phyloP scores from a whole-genome alignment of 257 asterid species.

The Solanum medicagineum region DNA sequence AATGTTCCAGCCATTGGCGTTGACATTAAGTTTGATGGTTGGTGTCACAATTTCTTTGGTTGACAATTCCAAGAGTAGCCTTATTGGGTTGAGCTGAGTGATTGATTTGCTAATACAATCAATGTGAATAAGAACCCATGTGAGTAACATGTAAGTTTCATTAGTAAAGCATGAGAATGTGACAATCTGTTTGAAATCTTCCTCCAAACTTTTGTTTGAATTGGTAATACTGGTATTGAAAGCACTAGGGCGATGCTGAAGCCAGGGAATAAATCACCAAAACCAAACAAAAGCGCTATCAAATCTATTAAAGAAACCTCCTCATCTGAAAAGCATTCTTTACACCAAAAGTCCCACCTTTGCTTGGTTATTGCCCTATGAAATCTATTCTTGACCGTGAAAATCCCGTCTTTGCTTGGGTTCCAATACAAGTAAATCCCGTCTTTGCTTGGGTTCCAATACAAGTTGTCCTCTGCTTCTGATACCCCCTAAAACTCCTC shows the following conservation, averaged over 20 bases:
- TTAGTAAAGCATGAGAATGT: not conserved
- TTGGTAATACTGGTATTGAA: too few species aligned
- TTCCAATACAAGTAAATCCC: not conserved
- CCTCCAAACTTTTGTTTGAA: too few species aligned
- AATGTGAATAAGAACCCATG: not conserved
- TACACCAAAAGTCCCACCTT: too few species aligned
- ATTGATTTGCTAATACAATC: not conserved
- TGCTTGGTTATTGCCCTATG: too few species aligned
- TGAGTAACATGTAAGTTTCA: not conserved
- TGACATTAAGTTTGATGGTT: not conserved
- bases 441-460: not conserved
- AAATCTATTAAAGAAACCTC: too few species aligned
- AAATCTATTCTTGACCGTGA: not conserved
- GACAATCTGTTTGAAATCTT: not conserved
- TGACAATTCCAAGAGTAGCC: not conserved
- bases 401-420: not conserved
- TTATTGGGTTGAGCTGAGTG: not conserved
- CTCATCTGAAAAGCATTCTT: too few species aligned
- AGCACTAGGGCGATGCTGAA: too few species aligned
- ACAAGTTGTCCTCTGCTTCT: not conserved
- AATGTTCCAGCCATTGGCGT: not conserved
- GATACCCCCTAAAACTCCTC: not conserved
- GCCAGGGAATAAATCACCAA: too few species aligned
- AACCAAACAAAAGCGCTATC: too few species aligned
- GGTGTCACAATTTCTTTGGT: not conserved